Base-by-base conservation (phyloP, 2,329 filamentous ascomycete species). In the Talaromyces sp. region DNA sequence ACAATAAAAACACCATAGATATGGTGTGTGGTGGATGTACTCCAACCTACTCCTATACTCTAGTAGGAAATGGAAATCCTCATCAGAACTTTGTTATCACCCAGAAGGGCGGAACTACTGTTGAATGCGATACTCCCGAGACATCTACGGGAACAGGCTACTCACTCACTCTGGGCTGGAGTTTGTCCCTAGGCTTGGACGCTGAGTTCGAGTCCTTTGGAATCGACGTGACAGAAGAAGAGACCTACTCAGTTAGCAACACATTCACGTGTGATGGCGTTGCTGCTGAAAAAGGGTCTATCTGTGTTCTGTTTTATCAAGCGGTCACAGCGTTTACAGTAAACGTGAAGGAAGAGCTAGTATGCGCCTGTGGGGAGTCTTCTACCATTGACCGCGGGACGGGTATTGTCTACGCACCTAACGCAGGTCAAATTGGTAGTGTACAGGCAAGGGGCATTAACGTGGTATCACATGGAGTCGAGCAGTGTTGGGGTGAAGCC, bases 21-120 rank as follows among this genome's bases (percentile, higher is more conserved):
- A 52, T 52, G 27, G 49, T 52, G 3, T 52, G 49, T 17, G 49
- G 49, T 27, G 49, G 49, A 27, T 52, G 49, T 6, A 52, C 49
- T 13, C 49, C 49, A n/a, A 4, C 7, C 49, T 52, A 35, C 7
- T 52, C 25, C 49, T 52, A 52, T n/a, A n/a, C 49, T 5, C 15
- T n/a, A 33, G 27, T 52, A 31, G 27, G 17, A 2, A 3, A 19
- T 27, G 49, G 49, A 2, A 52, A 52, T 33, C 49, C 49, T 35
- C 49, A 52, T 52, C 49, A 52, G 49, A 52, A 52, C 49, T 52
- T 52, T n/a, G 49, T 52, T 27, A 52, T 52, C 25, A 52, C 49
- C 27, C 49, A 52, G 27, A 52, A 52, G 15, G 49, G 49, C 1
- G 49, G 49, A n/a, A 52, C 49, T 17, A 31, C 17, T n/a, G 49